Percentiles rank a stretch among this genome's conserved stretches.
Conservation (phyloP, 805 yeast species). For the Wickerhamomyces ciferrii region DNA sequence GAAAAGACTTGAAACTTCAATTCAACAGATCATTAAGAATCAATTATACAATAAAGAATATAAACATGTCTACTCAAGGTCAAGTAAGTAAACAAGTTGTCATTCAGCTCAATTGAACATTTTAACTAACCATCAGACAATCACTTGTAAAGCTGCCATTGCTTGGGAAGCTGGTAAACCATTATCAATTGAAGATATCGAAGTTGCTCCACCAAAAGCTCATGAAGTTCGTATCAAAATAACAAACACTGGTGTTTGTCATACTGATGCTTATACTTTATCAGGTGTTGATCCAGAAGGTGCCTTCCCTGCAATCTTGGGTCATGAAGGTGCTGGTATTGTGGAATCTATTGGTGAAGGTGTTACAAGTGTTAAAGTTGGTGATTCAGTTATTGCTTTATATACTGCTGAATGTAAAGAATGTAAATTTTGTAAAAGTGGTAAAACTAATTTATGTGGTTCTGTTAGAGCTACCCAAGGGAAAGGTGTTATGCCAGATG, state of each 20-base stretch:
- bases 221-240: constrained; percentile 95
- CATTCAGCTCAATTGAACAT: neutral
- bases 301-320: constrained; percentile 85
- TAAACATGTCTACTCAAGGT: constrained; percentile 1
- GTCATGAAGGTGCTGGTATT: constrained; percentile 98
- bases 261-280: constrained; percentile 95
- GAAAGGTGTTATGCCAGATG: constrained; percentile 98
- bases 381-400: constrained; percentile 89
- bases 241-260: constrained; percentile 90
- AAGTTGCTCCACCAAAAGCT: constrained; percentile 91
- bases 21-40: neutral
- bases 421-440: constrained; percentile 92
- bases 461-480: constrained; percentile 97
- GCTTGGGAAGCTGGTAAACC: constrained; percentile 95
- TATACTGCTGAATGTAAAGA: constrained; percentile 96
- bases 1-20: neutral
- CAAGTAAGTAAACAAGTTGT: neutral
- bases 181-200: constrained; percentile 76
- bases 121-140: constrained; percentile 30
- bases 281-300: constrained; percentile 97
- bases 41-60: neutral
- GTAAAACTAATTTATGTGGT: constrained; percentile 95
- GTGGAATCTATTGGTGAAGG: constrained; percentile 95
- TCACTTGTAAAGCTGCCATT: constrained; percentile 91
- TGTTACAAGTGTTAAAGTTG: constrained; percentile 83